phyloP scores from a whole-genome alignment of 495 filamentous ascomycete species.

The Hypoxylon perforatum region DNA sequence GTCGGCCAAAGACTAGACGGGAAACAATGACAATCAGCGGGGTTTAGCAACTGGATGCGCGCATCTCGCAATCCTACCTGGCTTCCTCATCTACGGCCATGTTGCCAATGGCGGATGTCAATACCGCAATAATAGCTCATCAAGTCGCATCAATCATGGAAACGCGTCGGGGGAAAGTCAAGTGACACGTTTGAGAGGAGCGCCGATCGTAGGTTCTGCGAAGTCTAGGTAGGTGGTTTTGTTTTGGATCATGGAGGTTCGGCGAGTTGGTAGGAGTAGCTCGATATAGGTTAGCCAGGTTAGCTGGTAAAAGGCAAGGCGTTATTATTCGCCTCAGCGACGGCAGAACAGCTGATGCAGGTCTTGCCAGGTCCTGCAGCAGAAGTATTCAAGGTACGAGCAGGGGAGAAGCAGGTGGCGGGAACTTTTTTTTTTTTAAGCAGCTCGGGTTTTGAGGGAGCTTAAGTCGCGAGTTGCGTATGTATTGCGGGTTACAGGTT shows the following conservation, averaged over 20 bases:
- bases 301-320: constrained; percentile 1
- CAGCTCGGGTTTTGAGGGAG: not conserved
- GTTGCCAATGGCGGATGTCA: constrained; percentile 46
- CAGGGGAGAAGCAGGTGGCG: not conserved
- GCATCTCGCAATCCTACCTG: constrained; percentile 51
- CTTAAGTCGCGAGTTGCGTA: too few species aligned
- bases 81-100: constrained; percentile 65
- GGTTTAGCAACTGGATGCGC: constrained; percentile 17
- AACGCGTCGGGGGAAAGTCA: constrained; percentile 25
- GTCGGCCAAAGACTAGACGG: constrained; percentile 55
- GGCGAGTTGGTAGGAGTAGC: constrained; percentile 3
- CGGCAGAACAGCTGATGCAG: constrained; percentile 1
- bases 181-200: constrained; percentile 31
- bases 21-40: constrained; percentile 28
- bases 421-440: not conserved
- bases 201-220: constrained; percentile 28
- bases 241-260: not conserved
- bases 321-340: constrained; percentile 14
- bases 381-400: too few species aligned
- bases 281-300: not conserved
- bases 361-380: too few species aligned
- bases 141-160: constrained; percentile 48
- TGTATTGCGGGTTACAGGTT: too few species aligned
- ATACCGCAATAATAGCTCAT: constrained; percentile 39
- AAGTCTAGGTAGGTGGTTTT: constrained; percentile 3